A percentile compares a stretch with the other conserved stretches of the same genome.
phyloP scores from a whole-genome alignment of 2,329 filamentous ascomycete species.

The Aspergillus sp. region DNA sequence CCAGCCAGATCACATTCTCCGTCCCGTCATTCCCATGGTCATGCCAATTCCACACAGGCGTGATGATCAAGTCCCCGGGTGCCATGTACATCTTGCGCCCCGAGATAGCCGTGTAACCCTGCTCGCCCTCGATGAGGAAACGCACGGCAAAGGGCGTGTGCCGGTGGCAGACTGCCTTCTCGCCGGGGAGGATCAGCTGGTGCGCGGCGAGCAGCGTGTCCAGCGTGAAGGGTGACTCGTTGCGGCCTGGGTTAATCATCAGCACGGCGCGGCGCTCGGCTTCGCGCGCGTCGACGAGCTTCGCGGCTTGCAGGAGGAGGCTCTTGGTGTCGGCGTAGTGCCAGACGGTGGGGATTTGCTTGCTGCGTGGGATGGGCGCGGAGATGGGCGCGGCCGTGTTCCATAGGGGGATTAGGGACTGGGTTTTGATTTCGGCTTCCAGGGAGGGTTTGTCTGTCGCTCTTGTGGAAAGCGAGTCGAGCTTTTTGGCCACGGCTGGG shows the following conservation, averaged over 20 bases:
- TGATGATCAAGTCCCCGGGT: conserved; percentile 1
- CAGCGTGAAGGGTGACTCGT: not conserved
- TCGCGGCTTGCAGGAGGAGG: not conserved
- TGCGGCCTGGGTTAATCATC: not conserved
- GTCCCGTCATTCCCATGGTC: conserved; percentile 1
- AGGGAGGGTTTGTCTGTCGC: not conserved
- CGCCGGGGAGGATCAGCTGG: conserved; percentile 1
- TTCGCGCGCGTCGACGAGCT: not conserved
- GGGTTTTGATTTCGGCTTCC: not conserved
- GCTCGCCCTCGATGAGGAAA: conserved; percentile 3
- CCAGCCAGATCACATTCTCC: not conserved
- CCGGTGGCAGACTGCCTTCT: not conserved
- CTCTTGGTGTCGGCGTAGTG: not conserved
- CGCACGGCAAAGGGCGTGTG: conserved; percentile 2
- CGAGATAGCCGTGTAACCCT: not conserved
- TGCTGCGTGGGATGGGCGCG: not conserved
- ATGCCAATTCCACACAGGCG: conserved; percentile 3
- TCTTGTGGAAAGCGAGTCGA: no score
- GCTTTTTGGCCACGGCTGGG: no score
- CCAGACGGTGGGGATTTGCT: not conserved
- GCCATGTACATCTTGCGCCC: not conserved
- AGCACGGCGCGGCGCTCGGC: not conserved
- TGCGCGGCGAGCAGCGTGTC: not conserved
- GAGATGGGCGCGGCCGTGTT: not conserved
- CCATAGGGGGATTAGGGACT: not conserved